Conservation (phyloP, 495 filamentous ascomycete genomes). For the Acidiella bohemica region DNA sequence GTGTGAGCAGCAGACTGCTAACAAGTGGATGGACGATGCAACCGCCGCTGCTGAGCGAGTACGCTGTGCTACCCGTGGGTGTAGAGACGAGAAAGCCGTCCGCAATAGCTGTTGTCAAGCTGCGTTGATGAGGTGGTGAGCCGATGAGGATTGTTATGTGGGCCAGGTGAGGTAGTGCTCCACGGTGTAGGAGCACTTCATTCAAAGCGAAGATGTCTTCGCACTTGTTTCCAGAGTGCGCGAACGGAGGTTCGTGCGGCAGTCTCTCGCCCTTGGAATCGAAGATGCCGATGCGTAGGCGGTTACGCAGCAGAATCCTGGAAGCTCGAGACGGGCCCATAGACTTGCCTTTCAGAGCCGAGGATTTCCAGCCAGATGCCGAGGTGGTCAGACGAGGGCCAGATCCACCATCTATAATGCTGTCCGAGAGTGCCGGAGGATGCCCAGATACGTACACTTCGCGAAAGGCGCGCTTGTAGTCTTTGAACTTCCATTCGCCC, state of each 20-base stretch:
- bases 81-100: constrained; percentile 92
- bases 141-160: constrained; percentile 81
- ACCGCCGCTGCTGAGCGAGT: constrained; percentile 83
- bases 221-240: constrained; percentile 10
- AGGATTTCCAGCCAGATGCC: constrained; percentile 44
- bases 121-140: constrained; percentile 38
- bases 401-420: constrained; percentile 2
- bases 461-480: constrained; percentile 78
- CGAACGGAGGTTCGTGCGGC: constrained; percentile 16
- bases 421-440: constrained; percentile 7
- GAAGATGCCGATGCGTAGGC: constrained; percentile 71
- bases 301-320: constrained; percentile 71
- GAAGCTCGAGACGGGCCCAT: constrained; percentile 63
- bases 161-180: constrained; percentile 74
- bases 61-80: constrained; percentile 88
- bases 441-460: constrained; percentile 88
- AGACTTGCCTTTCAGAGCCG: constrained; percentile 63
- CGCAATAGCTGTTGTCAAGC: constrained; percentile 81
- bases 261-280: constrained; percentile 30
- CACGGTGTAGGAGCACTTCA: constrained; percentile 85
- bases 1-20: constrained; percentile 72
- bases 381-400: constrained; percentile 19
- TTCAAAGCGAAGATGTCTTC: constrained; percentile 76
- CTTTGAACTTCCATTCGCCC: constrained; percentile 88
- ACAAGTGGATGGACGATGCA: constrained; percentile 91